Percentiles rank a stretch among this genome's conserved stretches.
phyloP scores from a whole-genome alignment of 164 flowering plant species.

The Stephania japonica region DNA sequence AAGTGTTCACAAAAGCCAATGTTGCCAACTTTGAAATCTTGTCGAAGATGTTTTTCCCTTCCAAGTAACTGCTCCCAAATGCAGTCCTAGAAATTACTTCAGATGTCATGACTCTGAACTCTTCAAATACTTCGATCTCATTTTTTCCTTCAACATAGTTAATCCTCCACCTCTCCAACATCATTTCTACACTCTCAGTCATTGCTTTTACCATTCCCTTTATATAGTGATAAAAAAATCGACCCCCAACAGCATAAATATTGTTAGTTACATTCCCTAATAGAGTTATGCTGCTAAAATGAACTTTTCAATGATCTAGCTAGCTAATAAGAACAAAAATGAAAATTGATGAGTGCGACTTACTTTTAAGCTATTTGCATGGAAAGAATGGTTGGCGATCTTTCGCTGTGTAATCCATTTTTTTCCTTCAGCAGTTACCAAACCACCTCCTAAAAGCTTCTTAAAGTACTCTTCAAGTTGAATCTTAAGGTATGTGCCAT shows the following conservation, averaged over 20 bases:
- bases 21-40: constrained; percentile 19
- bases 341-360: neutral
- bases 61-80: constrained; percentile 44
- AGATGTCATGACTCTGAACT: constrained; percentile 37
- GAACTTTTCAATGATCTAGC: neutral
- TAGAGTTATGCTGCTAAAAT: no score
- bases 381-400: constrained; percentile 34
- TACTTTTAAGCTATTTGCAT: constrained; percentile 36
- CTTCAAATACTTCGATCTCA: constrained; percentile 43
- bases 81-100: constrained; percentile 50
- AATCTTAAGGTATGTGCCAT: constrained; percentile 21
- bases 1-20: constrained; percentile 13
- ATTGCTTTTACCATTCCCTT: constrained; percentile 39
- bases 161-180: constrained; percentile 38
- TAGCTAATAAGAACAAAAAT: neutral
- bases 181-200: constrained; percentile 26
- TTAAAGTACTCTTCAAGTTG: constrained; percentile 13
- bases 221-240: neutral
- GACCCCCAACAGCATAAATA: no score
- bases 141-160: constrained; percentile 23
- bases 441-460: constrained; percentile 42
- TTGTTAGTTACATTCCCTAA: no score
- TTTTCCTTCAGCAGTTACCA: constrained; percentile 27
- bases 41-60: constrained; percentile 40
- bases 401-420: constrained; percentile 32